phyloP scores from a whole-genome alignment of 2,329 filamentous ascomycete genomes.

The Corniculantispora saksenae region DNA sequence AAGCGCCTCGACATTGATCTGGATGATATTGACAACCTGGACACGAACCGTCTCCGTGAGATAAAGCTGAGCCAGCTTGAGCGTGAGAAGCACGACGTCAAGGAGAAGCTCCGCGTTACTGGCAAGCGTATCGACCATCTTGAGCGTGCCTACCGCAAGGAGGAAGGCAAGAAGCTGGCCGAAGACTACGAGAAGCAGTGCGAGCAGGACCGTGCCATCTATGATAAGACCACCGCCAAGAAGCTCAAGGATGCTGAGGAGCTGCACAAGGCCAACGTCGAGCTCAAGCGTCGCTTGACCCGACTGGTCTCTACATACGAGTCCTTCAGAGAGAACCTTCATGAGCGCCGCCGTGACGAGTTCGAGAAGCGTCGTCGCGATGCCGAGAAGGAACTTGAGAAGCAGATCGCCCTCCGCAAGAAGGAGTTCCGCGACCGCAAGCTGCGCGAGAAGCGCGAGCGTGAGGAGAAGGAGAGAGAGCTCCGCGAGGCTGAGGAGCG shows the following conservation, averaged over 20 bases:
- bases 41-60: conserved; percentile 85
- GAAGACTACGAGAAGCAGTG: conserved; percentile 84
- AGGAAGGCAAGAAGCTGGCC: conserved; percentile 88
- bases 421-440: conserved; percentile 85
- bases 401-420: conserved; percentile 82
- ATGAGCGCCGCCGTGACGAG: conserved; percentile 86
- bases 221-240: conserved; percentile 76
- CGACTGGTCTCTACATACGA: conserved; percentile 85
- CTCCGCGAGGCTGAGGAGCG: conserved; percentile 85
- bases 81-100: conserved; percentile 95
- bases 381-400: conserved; percentile 90
- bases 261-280: conserved; percentile 90
- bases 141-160: conserved; percentile 93
- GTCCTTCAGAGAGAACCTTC: conserved; percentile 76
- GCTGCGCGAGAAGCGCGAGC: conserved; percentile 79
- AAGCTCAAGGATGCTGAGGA: conserved; percentile 77
- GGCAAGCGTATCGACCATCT: conserved; percentile 96
- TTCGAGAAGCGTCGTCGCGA: conserved; percentile 92
- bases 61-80: conserved; percentile 96
- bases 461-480: conserved; percentile 78
- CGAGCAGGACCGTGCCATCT: conserved; percentile 74
- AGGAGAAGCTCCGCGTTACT: conserved; percentile 85
- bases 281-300: conserved; percentile 88
- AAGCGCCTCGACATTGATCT: conserved; percentile 76
- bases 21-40: conserved; percentile 80